phyloP scores from a whole-genome alignment of 345 rosid species.

The Aegle marmelos region DNA sequence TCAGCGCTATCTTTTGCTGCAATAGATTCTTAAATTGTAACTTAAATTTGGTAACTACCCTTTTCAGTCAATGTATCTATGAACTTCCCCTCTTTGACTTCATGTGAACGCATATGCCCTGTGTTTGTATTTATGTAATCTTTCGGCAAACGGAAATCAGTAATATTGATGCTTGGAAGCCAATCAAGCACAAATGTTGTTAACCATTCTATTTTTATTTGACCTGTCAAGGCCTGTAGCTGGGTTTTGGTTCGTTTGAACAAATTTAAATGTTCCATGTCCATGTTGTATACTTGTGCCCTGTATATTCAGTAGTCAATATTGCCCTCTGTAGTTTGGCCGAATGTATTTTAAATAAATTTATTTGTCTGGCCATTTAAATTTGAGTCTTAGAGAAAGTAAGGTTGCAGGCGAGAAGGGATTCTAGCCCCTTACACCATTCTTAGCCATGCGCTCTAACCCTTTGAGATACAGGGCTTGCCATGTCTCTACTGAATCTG shows the following conservation, averaged over 20 bases:
- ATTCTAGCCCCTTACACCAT: too few species aligned
- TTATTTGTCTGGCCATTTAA: too few species aligned
- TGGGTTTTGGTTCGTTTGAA: background rate
- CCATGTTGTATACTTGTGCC: too few species aligned
- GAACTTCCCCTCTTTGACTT: background rate
- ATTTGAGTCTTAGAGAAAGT: too few species aligned
- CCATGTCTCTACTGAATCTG: fast-evolving
- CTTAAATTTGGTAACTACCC: background rate
- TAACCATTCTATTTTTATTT: slow-evolving; percentile 7
- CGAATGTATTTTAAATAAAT: too few species aligned
- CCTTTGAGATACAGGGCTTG: too few species aligned
- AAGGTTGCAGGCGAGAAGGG: too few species aligned
- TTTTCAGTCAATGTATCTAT: background rate
- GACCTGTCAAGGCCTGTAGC: background rate
- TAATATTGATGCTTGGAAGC: too few species aligned
- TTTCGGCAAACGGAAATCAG: background rate
- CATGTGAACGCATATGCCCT: background rate
- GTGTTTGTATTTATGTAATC: background rate
- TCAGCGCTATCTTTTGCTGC: background rate
- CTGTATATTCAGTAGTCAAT: too few species aligned
- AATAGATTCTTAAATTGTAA: background rate
- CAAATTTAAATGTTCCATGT: background rate
- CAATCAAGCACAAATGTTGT: slow-evolving; percentile 8
- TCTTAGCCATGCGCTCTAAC: too few species aligned
- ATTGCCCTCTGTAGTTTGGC: too few species aligned